Conservation (phyloP, 2,329 filamentous ascomycete species). For the Purpureocillium takamizusanense region DNA sequence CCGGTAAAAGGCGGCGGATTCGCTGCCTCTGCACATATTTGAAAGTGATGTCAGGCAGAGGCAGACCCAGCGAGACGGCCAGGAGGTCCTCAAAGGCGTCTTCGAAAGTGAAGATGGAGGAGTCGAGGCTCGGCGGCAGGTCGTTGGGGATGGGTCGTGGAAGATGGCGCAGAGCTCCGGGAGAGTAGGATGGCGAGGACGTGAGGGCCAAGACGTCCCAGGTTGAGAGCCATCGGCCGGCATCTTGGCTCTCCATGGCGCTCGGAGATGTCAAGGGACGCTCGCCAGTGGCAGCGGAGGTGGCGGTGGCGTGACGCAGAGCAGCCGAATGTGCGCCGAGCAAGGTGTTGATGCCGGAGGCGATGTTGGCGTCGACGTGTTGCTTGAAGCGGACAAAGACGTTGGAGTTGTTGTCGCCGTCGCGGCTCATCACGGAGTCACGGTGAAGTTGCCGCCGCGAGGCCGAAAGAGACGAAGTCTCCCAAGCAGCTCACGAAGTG, state of each 20-base stretch:
- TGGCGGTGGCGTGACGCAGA: slow-evolving; percentile 1
- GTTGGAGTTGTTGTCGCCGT: slow-evolving; percentile 7
- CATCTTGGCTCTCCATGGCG: slow-evolving; percentile 2
- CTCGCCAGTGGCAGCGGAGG: slow-evolving; percentile 1
- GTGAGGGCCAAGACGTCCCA: slow-evolving; percentile 13
- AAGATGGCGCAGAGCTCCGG: slow-evolving; percentile 29
- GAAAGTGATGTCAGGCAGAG: slow-evolving; percentile 29
- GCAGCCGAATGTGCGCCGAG: slow-evolving; percentile 5
- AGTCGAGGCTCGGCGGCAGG: slow-evolving; percentile 25
- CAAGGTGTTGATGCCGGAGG: slow-evolving; percentile 13
- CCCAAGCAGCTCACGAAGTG: background rate
- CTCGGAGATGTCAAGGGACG: background rate
- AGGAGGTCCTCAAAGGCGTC: slow-evolving; percentile 52
- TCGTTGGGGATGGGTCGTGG: slow-evolving; percentile 38
- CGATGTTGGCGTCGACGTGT: slow-evolving; percentile 27
- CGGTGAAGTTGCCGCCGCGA: no score
- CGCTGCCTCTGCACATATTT: slow-evolving; percentile 26
- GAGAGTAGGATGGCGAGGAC: slow-evolving; percentile 18
- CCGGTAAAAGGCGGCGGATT: slow-evolving; percentile 27
- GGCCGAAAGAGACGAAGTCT: background rate
- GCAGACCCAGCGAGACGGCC: slow-evolving; percentile 31
- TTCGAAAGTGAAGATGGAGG: slow-evolving; percentile 38
- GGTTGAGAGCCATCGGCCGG: background rate
- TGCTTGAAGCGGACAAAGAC: slow-evolving; percentile 10
- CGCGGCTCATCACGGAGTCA: slow-evolving; percentile 10